Conservation (phyloP, 2,329 filamentous ascomycete species). For the Scytalidium lignicola region DNA sequence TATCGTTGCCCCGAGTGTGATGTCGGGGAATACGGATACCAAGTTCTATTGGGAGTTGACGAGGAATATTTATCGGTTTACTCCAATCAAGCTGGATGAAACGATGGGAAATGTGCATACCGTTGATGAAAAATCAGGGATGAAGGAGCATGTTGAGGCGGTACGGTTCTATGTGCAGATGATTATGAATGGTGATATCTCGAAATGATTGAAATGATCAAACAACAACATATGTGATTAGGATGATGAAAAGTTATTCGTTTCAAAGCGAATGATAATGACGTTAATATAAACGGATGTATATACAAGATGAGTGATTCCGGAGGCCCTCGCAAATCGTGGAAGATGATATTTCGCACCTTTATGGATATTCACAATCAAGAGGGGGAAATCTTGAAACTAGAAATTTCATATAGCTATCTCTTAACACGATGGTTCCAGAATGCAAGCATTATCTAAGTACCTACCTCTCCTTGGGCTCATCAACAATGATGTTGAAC, state of each 20-base stretch:
- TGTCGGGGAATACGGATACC: slow-evolving; percentile 22
- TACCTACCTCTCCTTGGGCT: neutral
- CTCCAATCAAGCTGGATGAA: slow-evolving; percentile 27
- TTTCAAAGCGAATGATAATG: no score
- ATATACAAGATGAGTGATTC: no score
- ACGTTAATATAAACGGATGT: no score
- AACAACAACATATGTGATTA: no score
- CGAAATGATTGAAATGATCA: neutral
- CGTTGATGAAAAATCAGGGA: slow-evolving; percentile 34
- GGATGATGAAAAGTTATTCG: no score
- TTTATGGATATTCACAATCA: no score
- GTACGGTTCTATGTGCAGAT: slow-evolving; percentile 30
- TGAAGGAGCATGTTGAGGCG: slow-evolving; percentile 33
- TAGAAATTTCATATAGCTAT: no score
- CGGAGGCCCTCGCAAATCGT: no score
- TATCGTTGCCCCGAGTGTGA: slow-evolving; percentile 15
- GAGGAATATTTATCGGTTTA: slow-evolving; percentile 35
- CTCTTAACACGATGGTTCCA: no score
- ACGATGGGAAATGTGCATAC: slow-evolving; percentile 30
- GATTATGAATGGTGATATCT: slow-evolving; percentile 14
- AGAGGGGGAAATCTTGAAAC: no score
- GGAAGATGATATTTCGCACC: no score
- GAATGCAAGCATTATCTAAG: neutral
- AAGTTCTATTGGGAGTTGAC: slow-evolving; percentile 28
- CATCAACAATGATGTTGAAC: neutral